Conservation (phyloP, 768 basidiomycete genomes). For the Favolaschia claudopus region DNA sequence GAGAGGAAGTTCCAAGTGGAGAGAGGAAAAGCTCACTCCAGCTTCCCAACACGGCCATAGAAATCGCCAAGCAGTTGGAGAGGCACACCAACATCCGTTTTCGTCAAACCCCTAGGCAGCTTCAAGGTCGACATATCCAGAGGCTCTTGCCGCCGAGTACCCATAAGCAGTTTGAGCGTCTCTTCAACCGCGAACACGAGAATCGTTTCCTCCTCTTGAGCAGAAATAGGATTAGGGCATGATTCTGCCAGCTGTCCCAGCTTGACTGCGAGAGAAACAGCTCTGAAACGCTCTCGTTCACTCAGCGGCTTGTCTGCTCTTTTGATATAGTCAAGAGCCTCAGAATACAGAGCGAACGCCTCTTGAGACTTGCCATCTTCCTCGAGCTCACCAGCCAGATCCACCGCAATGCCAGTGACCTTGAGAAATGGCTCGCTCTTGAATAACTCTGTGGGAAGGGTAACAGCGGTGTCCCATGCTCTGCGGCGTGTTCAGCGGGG, state of each 20-base stretch:
- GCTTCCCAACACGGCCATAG: conserved; percentile 49
- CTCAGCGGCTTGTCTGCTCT: not conserved
- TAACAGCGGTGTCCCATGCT: conserved; percentile 52
- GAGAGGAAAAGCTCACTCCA: conserved; percentile 40
- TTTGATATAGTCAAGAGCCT: conserved; percentile 16
- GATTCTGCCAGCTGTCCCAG: conserved; percentile 16
- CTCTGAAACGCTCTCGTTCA: conserved; percentile 15
- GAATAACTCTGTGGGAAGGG: conserved; percentile 34
- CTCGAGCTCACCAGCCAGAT: conserved; percentile 53
- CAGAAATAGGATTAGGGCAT: not conserved
- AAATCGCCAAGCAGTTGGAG: conserved; percentile 55
- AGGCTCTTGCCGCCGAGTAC: not conserved
- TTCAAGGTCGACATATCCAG: conserved; percentile 50
- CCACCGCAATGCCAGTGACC: conserved; percentile 56
- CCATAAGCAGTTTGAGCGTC: conserved; percentile 12
- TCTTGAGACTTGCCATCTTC: conserved; percentile 28
- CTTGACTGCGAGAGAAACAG: conserved; percentile 21
- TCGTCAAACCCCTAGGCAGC: conserved; percentile 54
- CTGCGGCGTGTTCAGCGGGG: conserved; percentile 31
- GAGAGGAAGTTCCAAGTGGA: too few relatives aligned
- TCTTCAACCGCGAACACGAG: conserved; percentile 23
- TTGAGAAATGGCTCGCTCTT: conserved; percentile 54
- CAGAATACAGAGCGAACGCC: conserved; percentile 16
- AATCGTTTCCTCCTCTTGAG: conserved; percentile 13
- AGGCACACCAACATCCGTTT: conserved; percentile 55